Conservation (phyloP, 371 early-diverging fungal genomes). For the Mortierella sp. region DNA sequence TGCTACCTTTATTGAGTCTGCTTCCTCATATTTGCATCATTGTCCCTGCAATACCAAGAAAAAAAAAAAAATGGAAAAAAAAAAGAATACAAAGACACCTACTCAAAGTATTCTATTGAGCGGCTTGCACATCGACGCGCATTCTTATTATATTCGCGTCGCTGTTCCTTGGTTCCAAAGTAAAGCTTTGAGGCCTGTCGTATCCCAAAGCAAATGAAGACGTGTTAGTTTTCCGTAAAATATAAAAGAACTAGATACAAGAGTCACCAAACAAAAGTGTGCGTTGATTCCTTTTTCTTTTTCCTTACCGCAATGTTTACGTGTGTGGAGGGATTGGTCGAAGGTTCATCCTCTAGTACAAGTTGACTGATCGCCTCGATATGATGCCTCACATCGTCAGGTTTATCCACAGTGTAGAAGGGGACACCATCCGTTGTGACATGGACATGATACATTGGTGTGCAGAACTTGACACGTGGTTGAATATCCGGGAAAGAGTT, state of each 20-base stretch:
- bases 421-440: slow-evolving; percentile 65
- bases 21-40: not conserved
- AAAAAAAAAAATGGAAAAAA: not conserved
- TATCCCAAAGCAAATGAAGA: not conserved
- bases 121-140: slow-evolving; percentile 65
- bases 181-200: slow-evolving; percentile 56
- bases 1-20: not conserved
- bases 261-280: not conserved
- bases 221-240: not conserved
- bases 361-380: slow-evolving; percentile 45
- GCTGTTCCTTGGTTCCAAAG: slow-evolving; percentile 60
- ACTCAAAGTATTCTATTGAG: slow-evolving; percentile 57
- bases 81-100: not conserved
- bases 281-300: not conserved
- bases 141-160: slow-evolving; percentile 59
- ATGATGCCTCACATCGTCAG: slow-evolving; percentile 55
- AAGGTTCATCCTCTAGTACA: slow-evolving; percentile 55
- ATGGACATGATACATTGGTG: slow-evolving; percentile 66
- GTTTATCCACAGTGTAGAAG: slow-evolving; percentile 57
- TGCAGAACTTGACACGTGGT: slow-evolving; percentile 61
- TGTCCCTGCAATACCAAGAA: not conserved
- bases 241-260: not conserved
- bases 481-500: slow-evolving; percentile 60
- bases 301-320: slow-evolving; percentile 55
- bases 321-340: slow-evolving; percentile 61